Percentiles rank a stretch among this genome's conserved stretches.
These are phyloP conservation scores for Gnaphalium uliginosum DNA, from an alignment of 129 eudicot genomes.

Conservation along the genomic window DNA sequence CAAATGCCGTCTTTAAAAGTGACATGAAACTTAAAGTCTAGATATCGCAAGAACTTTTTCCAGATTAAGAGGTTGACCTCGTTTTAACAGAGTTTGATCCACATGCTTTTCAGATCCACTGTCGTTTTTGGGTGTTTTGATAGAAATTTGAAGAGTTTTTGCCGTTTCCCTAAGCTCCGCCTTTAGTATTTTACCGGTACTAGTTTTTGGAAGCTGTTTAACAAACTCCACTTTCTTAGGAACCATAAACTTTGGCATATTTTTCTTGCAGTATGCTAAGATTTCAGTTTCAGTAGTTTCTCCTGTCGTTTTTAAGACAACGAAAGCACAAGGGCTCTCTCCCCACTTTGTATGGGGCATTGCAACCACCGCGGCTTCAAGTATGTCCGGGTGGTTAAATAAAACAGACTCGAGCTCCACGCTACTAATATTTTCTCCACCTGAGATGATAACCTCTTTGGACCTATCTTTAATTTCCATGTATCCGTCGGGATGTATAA, in stretches of 20 bases:
- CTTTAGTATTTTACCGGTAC: conserved; percentile 46
- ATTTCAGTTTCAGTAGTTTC: conserved; percentile 33
- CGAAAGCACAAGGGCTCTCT: conserved; percentile 58
- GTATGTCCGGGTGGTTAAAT: conserved; percentile 39
- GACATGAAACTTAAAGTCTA: conserved; percentile 29
- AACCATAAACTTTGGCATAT: conserved; percentile 46
- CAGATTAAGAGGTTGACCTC: conserved; percentile 29
- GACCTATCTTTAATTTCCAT: conserved; percentile 55
- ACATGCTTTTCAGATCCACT: too few species aligned
- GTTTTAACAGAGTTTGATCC: conserved; percentile 22
- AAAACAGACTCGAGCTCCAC: conserved; percentile 50
- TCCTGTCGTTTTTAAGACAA: conserved; percentile 23
- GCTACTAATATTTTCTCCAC: conserved; percentile 63
- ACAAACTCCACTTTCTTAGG: conserved; percentile 44
- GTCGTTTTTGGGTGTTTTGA: neutral
- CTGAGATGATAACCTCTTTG: conserved; percentile 55
- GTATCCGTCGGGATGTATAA: conserved; percentile 52
- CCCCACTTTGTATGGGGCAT: conserved; percentile 62
- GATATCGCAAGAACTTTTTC: conserved; percentile 38
- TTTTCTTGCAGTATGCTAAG: conserved; percentile 38
- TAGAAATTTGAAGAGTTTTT: conserved; percentile 21
- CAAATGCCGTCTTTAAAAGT: too few species aligned
- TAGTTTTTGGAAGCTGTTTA: conserved; percentile 46
- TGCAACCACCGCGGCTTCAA: conserved; percentile 63
- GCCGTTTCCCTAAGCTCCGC: conserved; percentile 42